A percentile compares a stretch with the other conserved stretches of the same genome.
Evolutionary conservation across 768 basidiomycete species (phyloP).

Genomic region (Mrakia gelida): DNA sequence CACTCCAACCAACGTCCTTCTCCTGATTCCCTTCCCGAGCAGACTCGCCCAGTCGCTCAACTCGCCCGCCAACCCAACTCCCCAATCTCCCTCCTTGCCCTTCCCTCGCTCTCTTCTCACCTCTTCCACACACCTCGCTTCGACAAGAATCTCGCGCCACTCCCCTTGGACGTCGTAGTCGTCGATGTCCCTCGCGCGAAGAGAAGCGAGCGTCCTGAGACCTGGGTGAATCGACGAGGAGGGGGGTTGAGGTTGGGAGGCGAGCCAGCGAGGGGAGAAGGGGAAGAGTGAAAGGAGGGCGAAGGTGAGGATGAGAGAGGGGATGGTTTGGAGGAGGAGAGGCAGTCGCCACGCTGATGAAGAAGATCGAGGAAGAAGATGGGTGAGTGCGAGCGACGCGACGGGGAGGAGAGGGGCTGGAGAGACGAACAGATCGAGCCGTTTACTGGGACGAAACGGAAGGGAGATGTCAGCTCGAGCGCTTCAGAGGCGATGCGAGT

Average conservation of each 20-base stretch:
- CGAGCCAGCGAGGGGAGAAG: constrained; percentile 59
- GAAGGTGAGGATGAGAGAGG: constrained; percentile 61
- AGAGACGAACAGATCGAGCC: not conserved
- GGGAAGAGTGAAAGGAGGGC: constrained; percentile 54
- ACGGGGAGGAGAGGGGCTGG: too few species aligned
- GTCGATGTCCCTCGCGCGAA: constrained; percentile 53
- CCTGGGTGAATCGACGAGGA: constrained; percentile 41
- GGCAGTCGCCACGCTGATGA: constrained; percentile 70
- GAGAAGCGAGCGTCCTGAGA: constrained; percentile 53
- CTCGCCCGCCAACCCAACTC: constrained; percentile 4
- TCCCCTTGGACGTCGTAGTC: constrained; percentile 58
- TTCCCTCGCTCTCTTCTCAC: constrained; percentile 55
- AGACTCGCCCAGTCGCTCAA: constrained; percentile 53
- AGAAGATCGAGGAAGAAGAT: not conserved
- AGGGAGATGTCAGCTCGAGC: not conserved
- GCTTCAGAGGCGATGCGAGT: too few species aligned
- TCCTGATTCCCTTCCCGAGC: constrained; percentile 34
- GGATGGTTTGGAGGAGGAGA: constrained; percentile 64
- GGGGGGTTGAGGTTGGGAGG: constrained; percentile 52
- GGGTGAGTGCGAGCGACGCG: not conserved
- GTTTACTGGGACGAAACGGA: not conserved
- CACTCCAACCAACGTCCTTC: constrained; percentile 52
- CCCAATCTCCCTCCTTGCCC: constrained; percentile 37
- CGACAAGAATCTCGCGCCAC: constrained; percentile 41
- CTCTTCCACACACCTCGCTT: not conserved